Base-by-base conservation (phyloP, 2,329 filamentous ascomycete genomes). In the Hypocrella siamensis region DNA sequence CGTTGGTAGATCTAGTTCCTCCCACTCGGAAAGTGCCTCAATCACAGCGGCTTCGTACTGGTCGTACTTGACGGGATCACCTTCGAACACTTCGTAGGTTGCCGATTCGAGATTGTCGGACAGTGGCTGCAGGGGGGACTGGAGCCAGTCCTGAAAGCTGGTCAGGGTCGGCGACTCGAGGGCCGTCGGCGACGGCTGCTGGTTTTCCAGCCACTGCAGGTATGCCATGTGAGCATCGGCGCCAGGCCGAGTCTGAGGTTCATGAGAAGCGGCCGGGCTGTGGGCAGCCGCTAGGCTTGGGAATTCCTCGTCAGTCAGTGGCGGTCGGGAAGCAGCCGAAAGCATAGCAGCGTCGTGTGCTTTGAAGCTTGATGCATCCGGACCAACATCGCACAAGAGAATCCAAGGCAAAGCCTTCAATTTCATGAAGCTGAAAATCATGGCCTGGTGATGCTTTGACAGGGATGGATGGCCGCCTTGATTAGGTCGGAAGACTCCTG, bases 31-130 rank as follows among this genome's bases (percentile, higher is more conserved):
- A 38, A 98, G 63, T 1, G 90, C 88, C 40, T 81, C 73, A 4
- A 73, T 71, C 35, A 92, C 79, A 11, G 90, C 90, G 28, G 69
- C 65, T 52, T 96, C 85, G 50, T 98, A 98, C 66, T 88, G 92
- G 40, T 85, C 76, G 51, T 98, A 98, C 56, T 98, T 98, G 57
- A 98, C 81, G 0, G 90, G 90, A 41, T 98, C 92, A 43, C 92
- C 92, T 53, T 98, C 90, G 46, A 98, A 98, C 3, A 96, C 88
- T 51, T 98, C 90, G 53, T 98, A 98, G 0, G 90, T 98, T 26
- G 93, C 81, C 29, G 85, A 93, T 52, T 98, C 92, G 11, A 98
- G 67, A 44, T 98, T 98, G 53, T 98, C 90, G 0, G 88, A 88
- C 11, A 98, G 65, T 0, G 90, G 90, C 52, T 98, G 92, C 26